Percentiles rank a stretch among this genome's conserved stretches.
Evolutionary conservation across 1,139 yeast genomes (phyloP).

Genomic region (Nakaseomyces sp.): DNA sequence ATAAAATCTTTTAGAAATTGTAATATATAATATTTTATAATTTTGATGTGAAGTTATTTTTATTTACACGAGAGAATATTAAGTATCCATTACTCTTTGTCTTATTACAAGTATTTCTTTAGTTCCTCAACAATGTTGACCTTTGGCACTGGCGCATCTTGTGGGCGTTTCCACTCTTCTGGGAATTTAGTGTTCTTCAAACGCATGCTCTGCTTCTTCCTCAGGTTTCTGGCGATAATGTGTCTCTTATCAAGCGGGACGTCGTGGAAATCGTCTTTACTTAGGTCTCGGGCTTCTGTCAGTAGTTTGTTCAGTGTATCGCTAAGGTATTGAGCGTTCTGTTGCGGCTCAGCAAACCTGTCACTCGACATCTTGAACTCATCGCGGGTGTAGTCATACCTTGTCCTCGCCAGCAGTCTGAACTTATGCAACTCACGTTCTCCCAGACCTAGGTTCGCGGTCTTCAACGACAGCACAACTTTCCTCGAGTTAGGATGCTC

Average conservation of each 20-base stretch:
- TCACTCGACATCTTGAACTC: conserved; percentile 53
- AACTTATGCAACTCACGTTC: conserved; percentile 60
- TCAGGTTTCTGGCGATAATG: conserved; percentile 38
- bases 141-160: conserved; percentile 46
- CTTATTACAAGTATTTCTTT: background rate
- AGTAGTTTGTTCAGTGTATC: conserved; percentile 55
- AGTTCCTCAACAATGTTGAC: conserved; percentile 17
- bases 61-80: conserved; percentile 1
- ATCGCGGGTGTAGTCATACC: conserved; percentile 58
- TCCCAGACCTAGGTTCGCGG: conserved; percentile 46
- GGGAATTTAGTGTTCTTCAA: conserved; percentile 51
- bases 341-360: conserved; percentile 67
- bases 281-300: conserved; percentile 53
- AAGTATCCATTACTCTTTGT: too few species aligned
- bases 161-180: conserved; percentile 74
- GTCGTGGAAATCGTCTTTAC: conserved; percentile 55
- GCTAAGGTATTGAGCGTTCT: conserved; percentile 69
- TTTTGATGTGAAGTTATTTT: background rate
- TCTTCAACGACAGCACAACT: conserved; percentile 52
- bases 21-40: too few species aligned
- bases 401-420: conserved; percentile 66
- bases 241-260: conserved; percentile 80
- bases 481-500: conserved; percentile 63
- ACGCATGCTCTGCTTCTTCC: conserved; percentile 32
- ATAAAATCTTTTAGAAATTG: too few species aligned